A percentile compares a stretch with the other conserved stretches of the same genome.
phyloP scores from a whole-genome alignment of 179 eudicot species.

The Pouteria campechiana region DNA sequence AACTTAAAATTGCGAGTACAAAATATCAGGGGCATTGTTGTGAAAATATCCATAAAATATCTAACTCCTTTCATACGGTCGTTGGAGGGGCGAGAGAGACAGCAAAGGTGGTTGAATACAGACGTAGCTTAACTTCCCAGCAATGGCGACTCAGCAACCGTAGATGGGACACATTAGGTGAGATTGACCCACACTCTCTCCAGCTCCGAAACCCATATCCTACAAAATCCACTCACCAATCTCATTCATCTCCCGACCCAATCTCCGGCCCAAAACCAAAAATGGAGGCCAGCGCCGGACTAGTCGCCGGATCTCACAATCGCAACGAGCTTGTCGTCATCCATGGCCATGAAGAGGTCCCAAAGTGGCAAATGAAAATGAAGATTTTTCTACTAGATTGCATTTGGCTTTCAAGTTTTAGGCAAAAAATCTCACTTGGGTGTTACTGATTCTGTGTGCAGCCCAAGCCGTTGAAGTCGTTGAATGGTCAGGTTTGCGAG shows the following conservation, averaged over 20 bases:
- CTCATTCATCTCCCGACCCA: not conserved
- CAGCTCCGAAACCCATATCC: constrained; percentile 6
- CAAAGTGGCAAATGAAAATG: not conserved
- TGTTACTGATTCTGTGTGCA: constrained; percentile 17
- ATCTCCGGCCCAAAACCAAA: no score
- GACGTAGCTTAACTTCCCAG: constrained; percentile 85
- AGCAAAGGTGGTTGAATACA: constrained; percentile 23
- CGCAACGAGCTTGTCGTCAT: constrained; percentile 94
- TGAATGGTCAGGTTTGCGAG: constrained; percentile 89
- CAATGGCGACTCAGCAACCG: constrained; percentile 82
- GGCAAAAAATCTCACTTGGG: not conserved
- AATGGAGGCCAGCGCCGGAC: constrained; percentile 97
- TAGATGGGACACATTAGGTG: constrained; percentile 34
- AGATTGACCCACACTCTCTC: constrained; percentile 7
- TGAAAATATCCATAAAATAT: no score
- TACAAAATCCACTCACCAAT: constrained; percentile 3
- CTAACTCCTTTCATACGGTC: no score
- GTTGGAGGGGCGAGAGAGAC: constrained; percentile 4
- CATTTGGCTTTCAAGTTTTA: not conserved
- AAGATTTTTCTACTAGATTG: not conserved
- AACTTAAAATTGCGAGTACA: no score
- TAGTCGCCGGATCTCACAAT: constrained; percentile 94
- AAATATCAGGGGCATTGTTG: no score
- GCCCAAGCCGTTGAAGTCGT: constrained; percentile 79
- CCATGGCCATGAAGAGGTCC: constrained; percentile 93